Percentiles rank a stretch among this genome's conserved stretches.
phyloP scores from a whole-genome alignment of 139 green algal species.

The Chlamydomonas incerta region DNA sequence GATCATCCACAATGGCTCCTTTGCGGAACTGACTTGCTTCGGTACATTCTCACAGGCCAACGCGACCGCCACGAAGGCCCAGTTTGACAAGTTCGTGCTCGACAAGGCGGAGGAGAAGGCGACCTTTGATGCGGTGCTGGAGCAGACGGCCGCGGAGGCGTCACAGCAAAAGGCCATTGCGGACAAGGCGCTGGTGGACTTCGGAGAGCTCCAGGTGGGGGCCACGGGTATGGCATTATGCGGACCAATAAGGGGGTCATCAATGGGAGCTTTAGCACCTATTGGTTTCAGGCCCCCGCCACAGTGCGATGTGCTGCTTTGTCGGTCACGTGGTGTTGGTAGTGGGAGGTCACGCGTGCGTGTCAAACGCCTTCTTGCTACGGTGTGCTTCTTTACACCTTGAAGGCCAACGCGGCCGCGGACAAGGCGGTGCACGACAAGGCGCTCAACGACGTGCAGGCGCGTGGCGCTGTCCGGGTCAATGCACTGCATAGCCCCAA shows the following conservation, averaged over 20 bases:
- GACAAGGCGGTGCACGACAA: conserved; percentile 15
- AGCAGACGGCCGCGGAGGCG: neutral
- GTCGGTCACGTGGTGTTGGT: no score
- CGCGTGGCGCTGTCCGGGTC: neutral
- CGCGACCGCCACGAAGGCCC: neutral
- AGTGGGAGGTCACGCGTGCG: no score
- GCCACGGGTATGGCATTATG: neutral
- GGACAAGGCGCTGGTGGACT: conserved; percentile 22
- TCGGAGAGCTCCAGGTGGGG: neutral
- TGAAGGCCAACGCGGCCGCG: neutral
- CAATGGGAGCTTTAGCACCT: no score
- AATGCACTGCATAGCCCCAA: no score
- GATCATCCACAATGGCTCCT: no score
- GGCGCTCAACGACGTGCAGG: conserved; percentile 3
- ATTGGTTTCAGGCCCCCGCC: no score
- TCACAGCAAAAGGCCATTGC: conserved; percentile 26
- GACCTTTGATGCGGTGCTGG: conserved; percentile 13
- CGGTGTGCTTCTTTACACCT: no score
- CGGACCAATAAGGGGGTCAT: no score
- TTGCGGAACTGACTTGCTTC: no score
- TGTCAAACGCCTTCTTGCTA: no score
- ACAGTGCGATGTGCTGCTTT: no score
- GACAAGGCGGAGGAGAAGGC: conserved; percentile 43
- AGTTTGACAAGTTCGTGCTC: conserved; percentile 35
- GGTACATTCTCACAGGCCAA: no score